phyloP scores from a whole-genome alignment of 2,329 filamentous ascomycete species.

The Talaromyces marneffei region DNA sequence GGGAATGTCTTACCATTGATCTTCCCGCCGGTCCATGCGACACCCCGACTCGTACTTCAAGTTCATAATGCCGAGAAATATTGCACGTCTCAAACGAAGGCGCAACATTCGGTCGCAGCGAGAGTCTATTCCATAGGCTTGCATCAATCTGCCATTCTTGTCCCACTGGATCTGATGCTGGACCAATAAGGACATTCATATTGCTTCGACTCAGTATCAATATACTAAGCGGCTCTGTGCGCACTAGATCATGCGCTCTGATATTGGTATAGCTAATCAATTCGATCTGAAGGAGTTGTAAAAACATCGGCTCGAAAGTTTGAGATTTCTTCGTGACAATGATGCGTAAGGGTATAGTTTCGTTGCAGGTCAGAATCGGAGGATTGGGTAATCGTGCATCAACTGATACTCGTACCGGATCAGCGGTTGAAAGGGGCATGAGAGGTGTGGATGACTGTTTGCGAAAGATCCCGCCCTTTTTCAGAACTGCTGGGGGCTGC shows the following conservation, averaged over 20 bases:
- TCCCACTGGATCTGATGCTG: constrained; percentile 51
- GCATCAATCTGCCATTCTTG: constrained; percentile 66
- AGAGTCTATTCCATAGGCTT: constrained; percentile 63
- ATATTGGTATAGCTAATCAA: constrained; percentile 75
- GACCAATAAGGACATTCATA: constrained; percentile 65
- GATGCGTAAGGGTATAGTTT: constrained; percentile 73
- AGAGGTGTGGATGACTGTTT: constrained; percentile 28
- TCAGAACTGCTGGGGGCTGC: constrained; percentile 20
- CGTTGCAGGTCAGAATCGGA: constrained; percentile 81
- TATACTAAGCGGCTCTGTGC: constrained; percentile 68
- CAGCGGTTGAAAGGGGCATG: constrained; percentile 28
- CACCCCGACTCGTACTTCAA: constrained; percentile 75
- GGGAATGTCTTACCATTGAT: constrained; percentile 40
- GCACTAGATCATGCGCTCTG: constrained; percentile 66
- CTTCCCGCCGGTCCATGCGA: constrained; percentile 60
- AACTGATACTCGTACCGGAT: constrained; percentile 58
- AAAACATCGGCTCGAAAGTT: constrained; percentile 62
- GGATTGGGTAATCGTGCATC: constrained; percentile 85
- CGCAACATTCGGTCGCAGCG: constrained; percentile 77
- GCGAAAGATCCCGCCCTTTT: constrained; percentile 56
- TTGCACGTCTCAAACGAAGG: constrained; percentile 89
- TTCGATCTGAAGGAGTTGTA: constrained; percentile 75
- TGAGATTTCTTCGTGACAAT: constrained; percentile 70
- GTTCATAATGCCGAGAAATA: constrained; percentile 70
- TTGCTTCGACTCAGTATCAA: constrained; percentile 66